Evolutionary conservation across 148 eudicot species (phyloP).

Genomic region (Chenopodium berlandieri): DNA sequence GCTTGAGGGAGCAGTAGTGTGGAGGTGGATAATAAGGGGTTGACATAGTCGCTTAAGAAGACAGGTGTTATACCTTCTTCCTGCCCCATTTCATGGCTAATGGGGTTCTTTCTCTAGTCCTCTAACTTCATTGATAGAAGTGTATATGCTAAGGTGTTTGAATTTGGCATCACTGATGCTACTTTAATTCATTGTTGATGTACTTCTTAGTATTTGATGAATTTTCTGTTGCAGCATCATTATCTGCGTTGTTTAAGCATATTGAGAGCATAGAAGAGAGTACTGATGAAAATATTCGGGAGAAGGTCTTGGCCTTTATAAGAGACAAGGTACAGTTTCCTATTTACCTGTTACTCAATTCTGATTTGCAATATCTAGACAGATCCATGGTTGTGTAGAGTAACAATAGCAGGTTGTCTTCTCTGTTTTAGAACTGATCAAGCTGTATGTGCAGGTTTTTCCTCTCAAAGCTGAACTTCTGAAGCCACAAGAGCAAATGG

Average conservation of each 20-base stretch:
- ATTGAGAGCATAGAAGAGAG: slow-evolving; percentile 75
- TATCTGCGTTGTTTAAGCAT: slow-evolving; percentile 89
- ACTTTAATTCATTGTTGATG: neutral
- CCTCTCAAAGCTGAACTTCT: slow-evolving; percentile 84
- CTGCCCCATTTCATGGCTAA: neutral
- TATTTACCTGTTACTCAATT: slow-evolving; percentile 4
- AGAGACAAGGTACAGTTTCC: slow-evolving; percentile 69
- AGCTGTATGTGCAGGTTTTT: slow-evolving; percentile 60
- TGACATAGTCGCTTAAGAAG: neutral
- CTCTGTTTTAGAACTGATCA: neutral
- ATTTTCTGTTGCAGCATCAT: slow-evolving; percentile 62
- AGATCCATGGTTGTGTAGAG: neutral
- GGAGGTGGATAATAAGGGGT: neutral
- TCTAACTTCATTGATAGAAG: neutral
- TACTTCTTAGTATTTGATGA: neutral
- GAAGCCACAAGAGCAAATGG: slow-evolving; percentile 94
- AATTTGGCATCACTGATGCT: neutral
- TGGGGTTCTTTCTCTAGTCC: neutral
- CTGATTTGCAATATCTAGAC: neutral
- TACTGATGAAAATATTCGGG: slow-evolving; percentile 81
- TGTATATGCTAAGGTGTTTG: neutral
- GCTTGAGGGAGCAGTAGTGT: neutral
- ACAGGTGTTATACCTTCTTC: neutral
- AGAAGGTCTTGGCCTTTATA: slow-evolving; percentile 74
- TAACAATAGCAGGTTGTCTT: neutral